Percentiles rank a stretch among this genome's conserved stretches.
These are phyloP conservation scores for Rhypophila decipiens DNA, from an alignment of 495 filamentous ascomycete genomes.

Conservation along the genomic window DNA sequence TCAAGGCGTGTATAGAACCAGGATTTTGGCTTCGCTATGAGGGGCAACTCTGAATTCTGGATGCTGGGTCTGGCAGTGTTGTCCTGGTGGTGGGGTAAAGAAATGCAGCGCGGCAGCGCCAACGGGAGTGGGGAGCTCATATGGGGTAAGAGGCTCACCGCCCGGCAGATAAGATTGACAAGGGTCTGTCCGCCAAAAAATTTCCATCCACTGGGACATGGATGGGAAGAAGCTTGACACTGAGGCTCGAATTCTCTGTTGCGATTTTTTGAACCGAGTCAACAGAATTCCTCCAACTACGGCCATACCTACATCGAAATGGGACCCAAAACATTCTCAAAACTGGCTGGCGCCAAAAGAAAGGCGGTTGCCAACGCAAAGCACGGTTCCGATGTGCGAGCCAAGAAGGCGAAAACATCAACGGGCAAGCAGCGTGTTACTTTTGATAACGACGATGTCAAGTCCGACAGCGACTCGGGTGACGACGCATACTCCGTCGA, in stretches of 20 bases:
- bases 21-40: not conserved
- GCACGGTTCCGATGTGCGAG: constrained; percentile 15
- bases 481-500: constrained; percentile 31
- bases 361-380: constrained; percentile 35
- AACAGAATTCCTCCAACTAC: not conserved
- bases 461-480: constrained; percentile 28
- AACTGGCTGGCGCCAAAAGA: constrained; percentile 28
- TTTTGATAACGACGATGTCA: not conserved
- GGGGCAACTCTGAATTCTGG: constrained; percentile 7
- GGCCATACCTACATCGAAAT: constrained; percentile 1
- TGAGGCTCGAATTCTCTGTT: not conserved
- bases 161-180: constrained; percentile 24
- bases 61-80: not conserved
- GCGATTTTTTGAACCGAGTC: too few relatives aligned
- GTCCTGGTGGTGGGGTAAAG: constrained; percentile 1
- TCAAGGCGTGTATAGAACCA: not conserved
- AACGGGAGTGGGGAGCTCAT: constrained; percentile 2
- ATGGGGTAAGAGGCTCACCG: constrained; percentile 27
- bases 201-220: constrained; percentile 10
- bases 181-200: constrained; percentile 13
- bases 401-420: constrained; percentile 44
- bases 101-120: not conserved
- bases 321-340: constrained; percentile 19
- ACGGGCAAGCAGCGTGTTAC: constrained; percentile 19
- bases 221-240: not conserved